Evolutionary conservation across 2,329 filamentous ascomycete species (phyloP).

Genomic region (Tolypocladium pustulatum): DNA sequence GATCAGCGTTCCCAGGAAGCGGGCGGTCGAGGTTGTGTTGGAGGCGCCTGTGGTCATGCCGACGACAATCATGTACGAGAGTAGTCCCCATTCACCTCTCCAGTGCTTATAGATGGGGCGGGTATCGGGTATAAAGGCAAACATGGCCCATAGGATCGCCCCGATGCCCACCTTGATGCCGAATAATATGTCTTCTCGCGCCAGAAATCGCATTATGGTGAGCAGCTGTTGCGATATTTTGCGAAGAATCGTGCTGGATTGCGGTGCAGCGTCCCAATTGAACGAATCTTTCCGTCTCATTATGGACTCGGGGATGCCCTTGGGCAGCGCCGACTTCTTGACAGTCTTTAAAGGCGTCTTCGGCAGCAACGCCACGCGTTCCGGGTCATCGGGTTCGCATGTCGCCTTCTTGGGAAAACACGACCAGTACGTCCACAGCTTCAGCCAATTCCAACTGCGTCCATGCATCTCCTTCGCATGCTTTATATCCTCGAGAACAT

Average conservation of each 20-base stretch:
- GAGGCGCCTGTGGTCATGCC: conserved; percentile 95
- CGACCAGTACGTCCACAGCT: conserved; percentile 51
- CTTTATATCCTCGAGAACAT: conserved; percentile 78
- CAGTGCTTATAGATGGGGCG: conserved; percentile 74
- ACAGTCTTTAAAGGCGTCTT: conserved; percentile 32
- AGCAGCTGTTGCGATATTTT: conserved; percentile 35
- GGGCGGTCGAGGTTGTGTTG: conserved; percentile 81
- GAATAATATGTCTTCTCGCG: conserved; percentile 55
- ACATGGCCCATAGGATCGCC: conserved; percentile 78
- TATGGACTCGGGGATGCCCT: conserved; percentile 45
- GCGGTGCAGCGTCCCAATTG: conserved; percentile 44
- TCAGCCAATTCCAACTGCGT: conserved; percentile 75
- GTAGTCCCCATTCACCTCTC: conserved; percentile 91
- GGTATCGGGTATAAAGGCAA: conserved; percentile 73
- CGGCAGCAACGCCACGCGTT: conserved; percentile 29
- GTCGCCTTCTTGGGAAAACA: background rate
- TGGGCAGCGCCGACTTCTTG: conserved; percentile 42
- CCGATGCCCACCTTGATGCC: conserved; percentile 90
- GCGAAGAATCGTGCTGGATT: conserved; percentile 32
- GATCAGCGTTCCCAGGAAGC: conserved; percentile 77
- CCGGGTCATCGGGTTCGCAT: conserved; percentile 23
- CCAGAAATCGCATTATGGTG: conserved; percentile 33
- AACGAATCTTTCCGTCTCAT: conserved; percentile 40
- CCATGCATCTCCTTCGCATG: conserved; percentile 51
- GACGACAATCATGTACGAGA: conserved; percentile 97